phyloP scores from a whole-genome alignment of 179 eudicot genomes.

The Drosera spatulata region DNA sequence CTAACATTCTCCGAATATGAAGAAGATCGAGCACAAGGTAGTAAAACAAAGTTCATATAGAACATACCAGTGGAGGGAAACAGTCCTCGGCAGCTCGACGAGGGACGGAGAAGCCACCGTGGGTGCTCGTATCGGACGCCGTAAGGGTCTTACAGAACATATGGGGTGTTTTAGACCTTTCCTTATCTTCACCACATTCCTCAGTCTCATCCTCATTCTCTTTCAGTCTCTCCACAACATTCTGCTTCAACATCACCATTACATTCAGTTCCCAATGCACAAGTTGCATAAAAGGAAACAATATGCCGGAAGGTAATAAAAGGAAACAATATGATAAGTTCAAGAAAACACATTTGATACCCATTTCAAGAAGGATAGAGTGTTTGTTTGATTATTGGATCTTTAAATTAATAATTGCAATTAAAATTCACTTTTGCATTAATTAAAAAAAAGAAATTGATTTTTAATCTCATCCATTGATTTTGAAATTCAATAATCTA shows the following conservation, averaged over 20 bases:
- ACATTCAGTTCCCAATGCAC: background rate
- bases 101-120: conserved; percentile 97
- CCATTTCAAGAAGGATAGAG: no score
- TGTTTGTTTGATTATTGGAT: no score
- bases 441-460: no score
- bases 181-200: conserved; percentile 44
- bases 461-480: no score
- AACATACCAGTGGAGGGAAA: conserved; percentile 81
- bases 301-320: background rate
- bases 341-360: background rate
- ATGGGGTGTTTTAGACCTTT: conserved; percentile 66
- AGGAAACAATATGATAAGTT: background rate
- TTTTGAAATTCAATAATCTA: no score
- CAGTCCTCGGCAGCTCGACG: conserved; percentile 98
- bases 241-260: conserved; percentile 17
- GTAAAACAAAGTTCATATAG: background rate
- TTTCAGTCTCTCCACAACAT: conserved; percentile 51
- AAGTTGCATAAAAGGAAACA: conserved; percentile 1
- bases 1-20: no score
- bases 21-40: no score
- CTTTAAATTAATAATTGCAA: no score
- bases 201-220: conserved; percentile 36
- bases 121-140: conserved; percentile 56
- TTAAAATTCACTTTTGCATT: no score
- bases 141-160: conserved; percentile 81